Evolutionary conservation across 495 filamentous ascomycete species (phyloP), one percentile per base, ranked within the genome.

Genomic region (Pyronema domesticum): DNA sequence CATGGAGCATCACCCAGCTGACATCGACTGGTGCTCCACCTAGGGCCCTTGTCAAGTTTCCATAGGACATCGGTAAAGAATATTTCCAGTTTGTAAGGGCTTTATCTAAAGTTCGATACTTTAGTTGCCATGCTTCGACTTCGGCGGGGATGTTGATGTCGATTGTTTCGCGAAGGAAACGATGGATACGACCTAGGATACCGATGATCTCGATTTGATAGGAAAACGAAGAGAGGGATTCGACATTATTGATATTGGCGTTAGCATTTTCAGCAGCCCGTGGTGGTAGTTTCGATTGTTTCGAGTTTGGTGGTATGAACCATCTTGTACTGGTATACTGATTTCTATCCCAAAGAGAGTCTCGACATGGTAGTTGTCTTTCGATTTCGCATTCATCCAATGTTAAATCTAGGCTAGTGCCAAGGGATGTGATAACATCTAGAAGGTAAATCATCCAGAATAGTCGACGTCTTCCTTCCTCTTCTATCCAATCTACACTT

Each of bases 381-480:
- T 94, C 85, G 49, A 94, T 89, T 57, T 94, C 86, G 58, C 81
- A 84, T 60, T 93, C 85, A 57, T 86, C 81, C 47, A 94, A 69
- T 2, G 83, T 84, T 67, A 94, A 89, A 64, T 94, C 85, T 58
- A 94, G 91, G 3, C 86, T 85, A 0, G 87, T 94, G 0, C 85
- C 81, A 45, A 93, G 77, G 1, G 86, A 93, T 0, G 87, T 86
- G 60, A 91, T 93, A 40, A 88, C 74, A 67, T 94, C 87, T 36
- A 94, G 73, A 30, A 93, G 65, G 61, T 91, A 94, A 30, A 93
- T 80, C 83, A 87, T 89, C 87, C 87, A 94, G 70, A 94, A 93
- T 0, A 94, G 70, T 6, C 87, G 73, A 40, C 87, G 73, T 40
- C 85, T 72, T 45, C 85, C 81, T 62, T 94, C 87, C 49, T 94